Evolutionary conservation across 2,329 filamentous ascomycete species (phyloP).

Genomic region (Hypocrella siamensis): DNA sequence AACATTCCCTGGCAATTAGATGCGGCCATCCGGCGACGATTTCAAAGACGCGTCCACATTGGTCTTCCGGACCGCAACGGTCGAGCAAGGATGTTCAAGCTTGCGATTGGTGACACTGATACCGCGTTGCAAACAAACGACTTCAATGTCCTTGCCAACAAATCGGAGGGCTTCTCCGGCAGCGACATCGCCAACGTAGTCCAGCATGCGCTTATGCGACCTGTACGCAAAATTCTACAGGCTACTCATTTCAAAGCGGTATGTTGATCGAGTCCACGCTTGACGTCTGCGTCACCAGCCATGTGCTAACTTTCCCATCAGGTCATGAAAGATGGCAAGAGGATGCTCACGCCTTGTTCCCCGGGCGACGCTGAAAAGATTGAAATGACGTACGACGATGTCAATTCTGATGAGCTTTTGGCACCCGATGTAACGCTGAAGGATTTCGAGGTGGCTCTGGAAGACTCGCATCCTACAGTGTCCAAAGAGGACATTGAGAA

Average conservation of each 20-base stretch:
- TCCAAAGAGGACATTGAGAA: slow-evolving; percentile 69
- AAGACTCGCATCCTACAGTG: slow-evolving; percentile 77
- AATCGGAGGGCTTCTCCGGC: slow-evolving; percentile 88
- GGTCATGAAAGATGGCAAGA: slow-evolving; percentile 52
- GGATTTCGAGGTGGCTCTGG: slow-evolving; percentile 88
- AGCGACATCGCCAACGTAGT: slow-evolving; percentile 94
- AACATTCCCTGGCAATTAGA: slow-evolving; percentile 99
- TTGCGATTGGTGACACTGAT: slow-evolving; percentile 84
- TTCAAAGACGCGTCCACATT: slow-evolving; percentile 93
- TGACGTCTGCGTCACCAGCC: too few relatives aligned
- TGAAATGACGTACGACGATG: slow-evolving; percentile 87
- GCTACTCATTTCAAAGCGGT: slow-evolving; percentile 97
- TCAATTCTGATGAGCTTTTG: slow-evolving; percentile 69
- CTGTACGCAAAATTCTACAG: slow-evolving; percentile 89
- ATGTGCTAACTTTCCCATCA: too few relatives aligned
- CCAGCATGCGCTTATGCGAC: slow-evolving; percentile 94
- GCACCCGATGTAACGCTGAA: slow-evolving; percentile 78
- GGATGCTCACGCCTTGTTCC: slow-evolving; percentile 77
- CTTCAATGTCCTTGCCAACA: slow-evolving; percentile 61
- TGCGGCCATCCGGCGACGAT: slow-evolving; percentile 85
- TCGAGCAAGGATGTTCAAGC: slow-evolving; percentile 86
- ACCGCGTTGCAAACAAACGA: slow-evolving; percentile 68
- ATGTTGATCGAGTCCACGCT: too few relatives aligned
- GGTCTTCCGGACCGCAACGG: slow-evolving; percentile 77
- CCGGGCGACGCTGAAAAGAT: slow-evolving; percentile 73